Evolutionary conservation across 768 basidiomycete genomes (phyloP).

Genomic region (Agrocybe chaxingu): DNA sequence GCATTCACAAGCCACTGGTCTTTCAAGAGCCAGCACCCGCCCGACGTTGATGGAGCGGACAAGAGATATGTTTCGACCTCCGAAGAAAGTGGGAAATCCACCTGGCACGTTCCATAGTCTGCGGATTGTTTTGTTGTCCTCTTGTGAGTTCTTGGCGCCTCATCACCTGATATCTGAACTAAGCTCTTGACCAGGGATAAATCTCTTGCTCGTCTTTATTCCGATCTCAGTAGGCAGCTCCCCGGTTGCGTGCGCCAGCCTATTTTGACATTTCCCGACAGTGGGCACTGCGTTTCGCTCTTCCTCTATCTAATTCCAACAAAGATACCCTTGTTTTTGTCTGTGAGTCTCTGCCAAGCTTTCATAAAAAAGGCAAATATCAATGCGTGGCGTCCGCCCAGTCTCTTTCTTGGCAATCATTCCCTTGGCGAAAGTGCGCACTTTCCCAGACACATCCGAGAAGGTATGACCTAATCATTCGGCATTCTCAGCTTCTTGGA

Average conservation of each 20-base stretch:
- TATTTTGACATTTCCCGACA: slow-evolving; percentile 22
- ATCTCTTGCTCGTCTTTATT: slow-evolving; percentile 68
- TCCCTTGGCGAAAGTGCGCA: slow-evolving; percentile 70
- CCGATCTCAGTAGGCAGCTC: slow-evolving; percentile 56
- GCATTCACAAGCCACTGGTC: slow-evolving; percentile 1
- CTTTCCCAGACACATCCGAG: not conserved
- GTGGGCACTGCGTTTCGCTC: slow-evolving; percentile 77
- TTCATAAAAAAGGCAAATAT: not conserved
- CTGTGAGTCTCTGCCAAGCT: slow-evolving; percentile 45
- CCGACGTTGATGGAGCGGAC: slow-evolving; percentile 9
- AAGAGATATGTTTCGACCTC: slow-evolving; percentile 30
- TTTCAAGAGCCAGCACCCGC: not conserved
- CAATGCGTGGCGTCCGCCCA: slow-evolving; percentile 18
- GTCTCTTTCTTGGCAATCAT: slow-evolving; percentile 82
- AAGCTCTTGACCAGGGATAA: slow-evolving; percentile 48
- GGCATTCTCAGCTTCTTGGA: slow-evolving; percentile 53
- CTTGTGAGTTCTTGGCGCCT: slow-evolving; percentile 40
- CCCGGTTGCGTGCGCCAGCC: not conserved
- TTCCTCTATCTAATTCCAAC: slow-evolving; percentile 30
- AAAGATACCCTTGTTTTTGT: slow-evolving; percentile 67
- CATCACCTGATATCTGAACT: not conserved
- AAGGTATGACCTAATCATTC: not conserved
- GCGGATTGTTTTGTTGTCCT: slow-evolving; percentile 49
- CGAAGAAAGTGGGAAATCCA: slow-evolving; percentile 34
- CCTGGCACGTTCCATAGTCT: slow-evolving; percentile 48